phyloP scores from a whole-genome alignment of 345 rosid species.

The Bruguiera parviflora region DNA sequence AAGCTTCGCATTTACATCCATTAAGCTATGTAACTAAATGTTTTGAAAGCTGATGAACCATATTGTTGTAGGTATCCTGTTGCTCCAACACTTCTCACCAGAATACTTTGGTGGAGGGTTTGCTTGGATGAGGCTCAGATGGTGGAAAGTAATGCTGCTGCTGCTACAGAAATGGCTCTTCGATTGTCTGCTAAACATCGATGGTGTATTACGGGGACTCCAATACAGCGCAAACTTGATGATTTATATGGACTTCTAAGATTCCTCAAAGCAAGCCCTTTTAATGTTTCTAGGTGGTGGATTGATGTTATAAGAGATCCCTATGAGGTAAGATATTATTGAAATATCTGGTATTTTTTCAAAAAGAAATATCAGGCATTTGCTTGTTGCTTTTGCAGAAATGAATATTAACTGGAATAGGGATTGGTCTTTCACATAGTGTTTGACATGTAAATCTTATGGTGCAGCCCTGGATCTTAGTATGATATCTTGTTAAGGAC shows the following conservation, averaged over 20 bases:
- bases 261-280: conserved; percentile 80
- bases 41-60: conserved; percentile 20
- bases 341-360: background rate
- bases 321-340: conserved; percentile 55
- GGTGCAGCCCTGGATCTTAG: no score
- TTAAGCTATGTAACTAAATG: background rate
- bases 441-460: background rate
- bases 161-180: conserved; percentile 95
- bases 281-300: conserved; percentile 87
- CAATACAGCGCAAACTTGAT: conserved; percentile 91
- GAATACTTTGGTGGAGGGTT: conserved; percentile 96
- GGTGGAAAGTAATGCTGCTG: conserved; percentile 94
- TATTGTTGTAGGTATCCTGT: conserved; percentile 79
- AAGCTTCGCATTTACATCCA: no score
- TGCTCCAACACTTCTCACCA: conserved; percentile 76
- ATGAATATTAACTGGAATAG: background rate
- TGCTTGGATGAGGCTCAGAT: conserved; percentile 99
- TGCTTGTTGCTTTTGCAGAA: background rate
- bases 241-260: conserved; percentile 81
- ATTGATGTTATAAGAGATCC: conserved; percentile 81
- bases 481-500: no score
- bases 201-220: conserved; percentile 98
- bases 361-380: background rate
- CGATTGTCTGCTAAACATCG: conserved; percentile 71
- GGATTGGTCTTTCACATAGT: background rate